Evolutionary conservation across 1,284 basidiomycete species (phyloP).

Genomic region (Melampsora americana): DNA sequence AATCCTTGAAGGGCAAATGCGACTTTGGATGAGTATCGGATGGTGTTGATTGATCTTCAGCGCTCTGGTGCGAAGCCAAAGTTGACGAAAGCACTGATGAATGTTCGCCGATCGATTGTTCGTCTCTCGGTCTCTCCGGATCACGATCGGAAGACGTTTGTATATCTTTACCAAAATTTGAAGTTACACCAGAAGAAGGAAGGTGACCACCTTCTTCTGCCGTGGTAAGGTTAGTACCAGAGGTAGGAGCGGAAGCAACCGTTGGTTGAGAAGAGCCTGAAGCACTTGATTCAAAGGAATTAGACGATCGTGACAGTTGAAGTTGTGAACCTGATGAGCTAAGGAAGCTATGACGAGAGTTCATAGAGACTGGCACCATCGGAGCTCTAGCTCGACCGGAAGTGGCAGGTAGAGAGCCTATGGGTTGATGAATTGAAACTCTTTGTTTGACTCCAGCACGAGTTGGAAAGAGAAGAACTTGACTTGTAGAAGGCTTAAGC

Average conservation of each 20-base stretch:
- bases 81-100: neutral
- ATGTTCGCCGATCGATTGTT: neutral
- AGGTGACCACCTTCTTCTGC: neutral
- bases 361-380: constrained; percentile 9
- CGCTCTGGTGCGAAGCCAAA: neutral
- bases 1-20: neutral
- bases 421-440: constrained; percentile 6
- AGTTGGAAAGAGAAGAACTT: constrained; percentile 12
- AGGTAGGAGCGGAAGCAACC: neutral
- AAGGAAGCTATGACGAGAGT: neutral
- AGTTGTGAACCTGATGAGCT: constrained; percentile 3
- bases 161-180: neutral
- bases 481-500: neutral
- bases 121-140: neutral
- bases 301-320: neutral
- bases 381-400: constrained; percentile 1
- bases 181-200: neutral
- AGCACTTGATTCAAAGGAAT: neutral
- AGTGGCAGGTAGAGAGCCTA: neutral
- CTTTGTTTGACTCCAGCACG: constrained; percentile 11
- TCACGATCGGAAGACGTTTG: neutral
- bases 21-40: neutral
- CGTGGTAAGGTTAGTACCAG: neutral
- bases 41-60: neutral
- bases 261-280: neutral